Percentiles rank a stretch among this genome's conserved stretches.
These are phyloP conservation scores for Fonsecaea multimorphosa DNA, from an alignment of 2,329 filamentous ascomycete species.

Conservation along the genomic window DNA sequence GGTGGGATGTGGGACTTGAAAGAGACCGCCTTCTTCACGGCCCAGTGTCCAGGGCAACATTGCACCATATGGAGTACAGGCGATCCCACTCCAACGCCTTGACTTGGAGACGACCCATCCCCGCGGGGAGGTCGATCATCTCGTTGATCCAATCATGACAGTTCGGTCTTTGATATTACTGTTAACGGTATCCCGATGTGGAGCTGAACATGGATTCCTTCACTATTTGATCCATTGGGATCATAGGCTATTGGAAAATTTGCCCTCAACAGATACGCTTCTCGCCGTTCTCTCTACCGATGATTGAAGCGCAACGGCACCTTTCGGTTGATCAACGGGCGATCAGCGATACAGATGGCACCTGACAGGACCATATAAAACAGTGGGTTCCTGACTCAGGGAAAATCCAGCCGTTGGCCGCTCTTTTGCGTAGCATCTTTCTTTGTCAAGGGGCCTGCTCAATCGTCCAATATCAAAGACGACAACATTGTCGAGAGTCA, in stretches of 20 bases:
- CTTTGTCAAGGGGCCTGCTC: background rate
- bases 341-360: background rate
- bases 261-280: constrained; percentile 6
- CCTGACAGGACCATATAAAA: background rate
- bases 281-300: constrained; percentile 24
- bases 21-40: background rate
- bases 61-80: background rate
- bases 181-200: constrained; percentile 6
- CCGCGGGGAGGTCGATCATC: constrained; percentile 15
- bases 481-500: background rate
- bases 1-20: background rate
- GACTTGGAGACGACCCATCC: constrained; percentile 2
- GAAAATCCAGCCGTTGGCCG: background rate
- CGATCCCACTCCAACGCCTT: constrained; percentile 1
- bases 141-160: background rate
- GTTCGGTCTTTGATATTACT: background rate
- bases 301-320: background rate
- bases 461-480: background rate
- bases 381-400: background rate
- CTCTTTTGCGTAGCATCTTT: background rate
- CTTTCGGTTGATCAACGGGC: constrained; percentile 16
- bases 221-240: background rate
- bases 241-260: constrained; percentile 15
- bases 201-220: constrained; percentile 2
- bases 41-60: background rate